Evolutionary conservation across 495 filamentous ascomycete genomes (phyloP).

Genomic region (Aspergillus sclerotioniger): DNA sequence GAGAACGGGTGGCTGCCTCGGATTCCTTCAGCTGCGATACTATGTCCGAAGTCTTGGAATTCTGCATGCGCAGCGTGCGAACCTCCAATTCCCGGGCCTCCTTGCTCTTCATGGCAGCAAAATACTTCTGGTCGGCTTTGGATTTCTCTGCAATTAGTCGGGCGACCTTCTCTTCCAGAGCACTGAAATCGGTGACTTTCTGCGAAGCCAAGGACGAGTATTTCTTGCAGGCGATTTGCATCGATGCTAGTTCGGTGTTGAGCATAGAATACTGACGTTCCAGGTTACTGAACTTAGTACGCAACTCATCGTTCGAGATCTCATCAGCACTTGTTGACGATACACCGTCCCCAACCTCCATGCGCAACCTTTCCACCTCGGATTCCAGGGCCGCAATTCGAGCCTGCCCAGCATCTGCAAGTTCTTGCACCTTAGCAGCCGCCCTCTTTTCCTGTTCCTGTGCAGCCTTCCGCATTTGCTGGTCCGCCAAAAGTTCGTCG

Average conservation of each 20-base stretch:
- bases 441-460: constrained; percentile 73
- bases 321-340: constrained; percentile 41
- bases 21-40: constrained; percentile 89
- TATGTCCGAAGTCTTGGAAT: constrained; percentile 87
- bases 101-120: constrained; percentile 88
- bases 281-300: constrained; percentile 66
- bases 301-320: constrained; percentile 64
- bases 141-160: constrained; percentile 81
- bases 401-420: constrained; percentile 69
- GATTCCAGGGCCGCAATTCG: constrained; percentile 77
- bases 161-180: constrained; percentile 74
- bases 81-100: constrained; percentile 78
- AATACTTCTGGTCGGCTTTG: constrained; percentile 98
- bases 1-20: constrained; percentile 56
- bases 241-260: constrained; percentile 78
- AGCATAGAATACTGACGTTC: constrained; percentile 78
- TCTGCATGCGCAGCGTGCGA: constrained; percentile 72
- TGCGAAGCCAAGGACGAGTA: constrained; percentile 77
- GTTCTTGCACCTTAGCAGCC: constrained; percentile 68
- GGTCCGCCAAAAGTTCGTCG: constrained; percentile 81
- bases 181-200: constrained; percentile 73
- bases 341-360: constrained; percentile 47
- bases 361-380: constrained; percentile 69
- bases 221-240: constrained; percentile 86
- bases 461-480: constrained; percentile 71